Evolutionary conservation across 371 early-diverging fungal genomes (phyloP).

Genomic region (Coemansia sp.): DNA sequence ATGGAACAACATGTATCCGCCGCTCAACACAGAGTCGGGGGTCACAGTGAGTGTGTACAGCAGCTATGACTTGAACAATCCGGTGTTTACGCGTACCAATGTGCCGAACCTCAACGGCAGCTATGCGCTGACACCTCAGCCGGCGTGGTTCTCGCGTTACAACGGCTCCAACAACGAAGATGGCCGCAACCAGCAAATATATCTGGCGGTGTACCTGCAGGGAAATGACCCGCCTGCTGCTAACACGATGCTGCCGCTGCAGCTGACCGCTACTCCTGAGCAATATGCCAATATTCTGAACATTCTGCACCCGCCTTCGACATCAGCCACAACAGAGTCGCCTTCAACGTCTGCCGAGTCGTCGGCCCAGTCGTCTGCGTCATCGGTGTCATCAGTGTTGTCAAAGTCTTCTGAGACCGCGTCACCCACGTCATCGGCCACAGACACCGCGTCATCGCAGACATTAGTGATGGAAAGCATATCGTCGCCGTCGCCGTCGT

Average conservation of each 20-base stretch:
- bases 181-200: slow-evolving; percentile 31
- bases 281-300: slow-evolving; percentile 33
- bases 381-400: not conserved
- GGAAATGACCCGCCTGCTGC: slow-evolving; percentile 44
- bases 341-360: not conserved
- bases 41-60: slow-evolving; percentile 42
- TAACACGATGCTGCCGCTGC: slow-evolving; percentile 32
- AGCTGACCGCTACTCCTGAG: slow-evolving; percentile 36
- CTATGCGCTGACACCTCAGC: slow-evolving; percentile 21
- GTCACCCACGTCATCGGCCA: not conserved
- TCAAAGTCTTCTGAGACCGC: not conserved
- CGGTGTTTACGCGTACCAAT: slow-evolving; percentile 13
- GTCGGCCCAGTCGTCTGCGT: not conserved
- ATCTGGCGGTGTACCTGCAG: slow-evolving; percentile 38
- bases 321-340: not conserved
- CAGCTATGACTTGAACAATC: slow-evolving; percentile 23
- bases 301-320: slow-evolving; percentile 23
- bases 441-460: not conserved
- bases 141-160: slow-evolving; percentile 43
- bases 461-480: not conserved
- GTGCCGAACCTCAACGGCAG: slow-evolving; percentile 31
- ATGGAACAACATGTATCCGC: slow-evolving; percentile 44
- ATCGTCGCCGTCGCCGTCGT: not conserved
- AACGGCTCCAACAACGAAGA: slow-evolving; percentile 12
- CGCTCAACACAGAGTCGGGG: slow-evolving; percentile 30